Percentiles rank a stretch among this genome's conserved stretches.
phyloP scores from a whole-genome alignment of 2,329 filamentous ascomycete species.

The Chrysoporthe austroafricana region DNA sequence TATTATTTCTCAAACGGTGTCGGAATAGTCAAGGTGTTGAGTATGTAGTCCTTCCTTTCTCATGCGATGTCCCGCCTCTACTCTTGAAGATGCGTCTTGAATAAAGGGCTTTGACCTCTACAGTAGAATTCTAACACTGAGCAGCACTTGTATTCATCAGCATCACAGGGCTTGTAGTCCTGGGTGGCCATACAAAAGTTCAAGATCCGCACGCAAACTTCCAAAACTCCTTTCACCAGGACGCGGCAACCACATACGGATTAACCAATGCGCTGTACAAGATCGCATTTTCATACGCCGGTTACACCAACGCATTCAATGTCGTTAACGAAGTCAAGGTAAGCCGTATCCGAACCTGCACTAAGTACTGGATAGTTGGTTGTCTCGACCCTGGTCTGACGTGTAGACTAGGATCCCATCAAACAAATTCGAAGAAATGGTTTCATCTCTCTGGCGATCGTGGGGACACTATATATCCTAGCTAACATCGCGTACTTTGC shows the following conservation, averaged over 20 bases:
- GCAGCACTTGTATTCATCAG: conserved; percentile 57
- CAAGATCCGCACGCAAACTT: conserved; percentile 58
- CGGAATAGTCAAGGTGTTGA: conserved; percentile 60
- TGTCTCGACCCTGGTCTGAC: conserved; percentile 1
- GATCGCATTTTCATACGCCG: conserved; percentile 61
- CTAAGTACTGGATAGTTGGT: too few relatives aligned
- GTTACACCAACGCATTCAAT: conserved; percentile 63
- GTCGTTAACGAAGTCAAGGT: conserved; percentile 61
- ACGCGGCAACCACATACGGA: conserved; percentile 47
- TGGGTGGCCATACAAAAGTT: conserved; percentile 58
- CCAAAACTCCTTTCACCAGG: conserved; percentile 53
- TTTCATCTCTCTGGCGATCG: conserved; percentile 52
- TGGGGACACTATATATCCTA: conserved; percentile 58
- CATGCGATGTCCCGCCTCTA: too few relatives aligned
- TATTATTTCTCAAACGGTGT: conserved; percentile 58
- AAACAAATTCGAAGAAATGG: conserved; percentile 56
- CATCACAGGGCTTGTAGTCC: conserved; percentile 61
- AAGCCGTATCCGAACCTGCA: neutral
- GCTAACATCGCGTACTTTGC: conserved; percentile 65
- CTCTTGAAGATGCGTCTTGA: neutral
- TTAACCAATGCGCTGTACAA: conserved; percentile 64
- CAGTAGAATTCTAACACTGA: neutral
- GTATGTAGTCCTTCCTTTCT: neutral
- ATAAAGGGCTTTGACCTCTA: neutral
- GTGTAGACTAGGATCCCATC: conserved; percentile 53